Evolutionary conservation across 805 yeast species (phyloP), one percentile per base, ranked within the genome.

Genomic region (Kodamaea kaohsiungensis): DNA sequence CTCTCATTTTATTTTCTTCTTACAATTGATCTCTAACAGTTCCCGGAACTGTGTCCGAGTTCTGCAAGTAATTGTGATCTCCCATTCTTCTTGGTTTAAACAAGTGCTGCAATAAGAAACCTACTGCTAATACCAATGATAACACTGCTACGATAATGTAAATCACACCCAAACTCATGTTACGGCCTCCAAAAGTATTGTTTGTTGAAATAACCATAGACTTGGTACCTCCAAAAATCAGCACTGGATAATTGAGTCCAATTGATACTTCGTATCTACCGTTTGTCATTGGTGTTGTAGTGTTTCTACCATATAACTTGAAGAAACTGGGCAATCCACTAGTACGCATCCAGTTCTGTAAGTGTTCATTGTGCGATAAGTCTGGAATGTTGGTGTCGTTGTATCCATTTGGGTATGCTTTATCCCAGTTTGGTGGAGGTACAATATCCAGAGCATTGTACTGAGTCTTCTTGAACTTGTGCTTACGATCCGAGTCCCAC

Each of bases 281-380:
- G 9, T 81, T 73, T 0, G 67, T 57, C 56, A 93, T 69, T 1
- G 80, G 64, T 0, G 74, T 74, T 1, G 83, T 75, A 55, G 84
- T 87, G 70, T 90, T 92, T 61, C 88, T 84, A 46, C 87, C 80
- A 43, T 91, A 92, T 38, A 91, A 72, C 67, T 95, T 93, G 77
- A 88, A 85, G 65, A 95, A 93, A 10, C 87, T 83, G 25, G 98
- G 96, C 58, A 93, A 76, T 0, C 96, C 97, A 0, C 98, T 97
- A 1, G 98, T 91, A 64, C 96, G 84, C 98, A 93, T 93, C 99
- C 99, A 93, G 69, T 91, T 93, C 75, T 91, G 97, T 62, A 93
- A 82, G 59, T 86, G 86, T 66, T 90, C 93, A 91, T 95, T 86
- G 38, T 72, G 66, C 1, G 89, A 79, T 48, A 93, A 67, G 65